These are phyloP conservation scores for Lasiodiplodia citricola DNA, from an alignment of 2,329 filamentous ascomycete species.

Conservation along the genomic window DNA sequence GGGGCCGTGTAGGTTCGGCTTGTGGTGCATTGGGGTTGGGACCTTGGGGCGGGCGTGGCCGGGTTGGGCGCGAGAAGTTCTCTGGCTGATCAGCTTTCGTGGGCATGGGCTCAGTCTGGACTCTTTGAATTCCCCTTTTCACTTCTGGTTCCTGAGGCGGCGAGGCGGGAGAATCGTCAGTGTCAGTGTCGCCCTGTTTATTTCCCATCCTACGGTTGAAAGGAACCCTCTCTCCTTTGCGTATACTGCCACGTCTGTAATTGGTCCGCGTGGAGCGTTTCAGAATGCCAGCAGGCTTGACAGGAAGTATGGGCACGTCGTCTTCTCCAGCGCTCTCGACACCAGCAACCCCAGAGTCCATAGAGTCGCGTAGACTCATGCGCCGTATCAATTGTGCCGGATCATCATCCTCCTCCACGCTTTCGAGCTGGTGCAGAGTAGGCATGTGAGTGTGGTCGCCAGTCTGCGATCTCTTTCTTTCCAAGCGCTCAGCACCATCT, in stretches of 20 bases:
- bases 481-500: conserved; percentile 82
- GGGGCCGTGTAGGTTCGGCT: conserved; percentile 3
- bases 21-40: not conserved
- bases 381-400: conserved; percentile 73
- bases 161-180: conserved; percentile 50
- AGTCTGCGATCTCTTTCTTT: conserved; percentile 71
- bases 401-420: conserved; percentile 78
- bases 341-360: conserved; percentile 41
- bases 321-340: conserved; percentile 55
- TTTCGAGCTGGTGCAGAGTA: conserved; percentile 72
- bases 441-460: conserved; percentile 65
- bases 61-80: conserved; percentile 66
- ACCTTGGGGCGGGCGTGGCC: conserved; percentile 34
- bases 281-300: conserved; percentile 74
- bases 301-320: conserved; percentile 85
- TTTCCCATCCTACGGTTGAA: conserved; percentile 74
- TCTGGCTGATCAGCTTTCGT: conserved; percentile 40
- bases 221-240: conserved; percentile 75
- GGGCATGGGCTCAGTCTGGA: conserved; percentile 72
- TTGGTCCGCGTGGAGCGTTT: conserved; percentile 90
- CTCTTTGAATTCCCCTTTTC: conserved; percentile 61
- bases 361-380: conserved; percentile 62
- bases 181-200: conserved; percentile 61
- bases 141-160: conserved; percentile 17
- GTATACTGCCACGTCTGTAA: conserved; percentile 86